Conservation (phyloP, 2,329 filamentous ascomycete species). For the Claviceps quebecensis region DNA sequence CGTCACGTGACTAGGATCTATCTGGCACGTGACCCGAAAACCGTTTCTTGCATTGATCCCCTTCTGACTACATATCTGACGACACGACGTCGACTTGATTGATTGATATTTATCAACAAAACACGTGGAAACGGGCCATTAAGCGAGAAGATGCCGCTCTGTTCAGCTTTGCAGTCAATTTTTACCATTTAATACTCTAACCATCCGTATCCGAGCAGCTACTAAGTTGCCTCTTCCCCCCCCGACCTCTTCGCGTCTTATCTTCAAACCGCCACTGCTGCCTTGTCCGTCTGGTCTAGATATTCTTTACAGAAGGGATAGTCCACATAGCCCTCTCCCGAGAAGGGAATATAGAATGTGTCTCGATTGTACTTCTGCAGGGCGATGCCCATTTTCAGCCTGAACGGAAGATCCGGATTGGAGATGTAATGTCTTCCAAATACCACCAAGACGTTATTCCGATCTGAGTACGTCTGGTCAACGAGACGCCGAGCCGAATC, state of each 20-base stretch:
- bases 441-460: conserved; percentile 13
- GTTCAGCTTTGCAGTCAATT: too few species aligned
- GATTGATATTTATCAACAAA: conserved; percentile 2
- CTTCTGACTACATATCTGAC: neutral
- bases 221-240: too few species aligned
- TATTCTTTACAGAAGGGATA: conserved; percentile 12
- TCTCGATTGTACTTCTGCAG: conserved; percentile 16
- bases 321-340: conserved; percentile 14
- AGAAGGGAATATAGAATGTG: conserved; percentile 15
- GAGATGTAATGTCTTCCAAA: conserved; percentile 18
- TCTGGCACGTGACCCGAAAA: too few species aligned
- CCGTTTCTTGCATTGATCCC: too few species aligned
- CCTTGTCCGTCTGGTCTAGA: neutral
- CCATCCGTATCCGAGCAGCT: too few species aligned
- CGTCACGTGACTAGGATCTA: too few species aligned
- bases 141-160: too few species aligned
- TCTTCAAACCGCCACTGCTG: too few species aligned
- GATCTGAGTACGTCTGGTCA: conserved; percentile 20
- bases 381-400: conserved; percentile 13
- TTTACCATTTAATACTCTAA: too few species aligned
- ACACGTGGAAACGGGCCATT: too few species aligned
- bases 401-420: conserved; percentile 16
- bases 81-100: neutral
- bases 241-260: too few species aligned
- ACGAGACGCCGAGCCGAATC: conserved; percentile 1